phyloP scores from a whole-genome alignment of 1,284 basidiomycete species.

The Hypsizygus ulmarius region DNA sequence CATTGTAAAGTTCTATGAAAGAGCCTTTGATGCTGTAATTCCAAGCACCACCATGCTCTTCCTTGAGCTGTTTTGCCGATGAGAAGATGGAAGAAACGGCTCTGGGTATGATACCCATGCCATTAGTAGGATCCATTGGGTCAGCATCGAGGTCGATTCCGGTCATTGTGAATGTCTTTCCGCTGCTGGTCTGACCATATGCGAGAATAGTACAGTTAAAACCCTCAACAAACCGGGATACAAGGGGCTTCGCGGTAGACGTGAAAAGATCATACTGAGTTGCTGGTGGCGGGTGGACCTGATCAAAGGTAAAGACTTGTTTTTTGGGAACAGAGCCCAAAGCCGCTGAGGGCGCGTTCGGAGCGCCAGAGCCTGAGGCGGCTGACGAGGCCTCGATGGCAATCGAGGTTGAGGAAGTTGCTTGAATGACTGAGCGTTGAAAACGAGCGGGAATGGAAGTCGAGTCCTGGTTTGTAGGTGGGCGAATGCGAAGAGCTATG shows the following conservation, averaged over 20 bases:
- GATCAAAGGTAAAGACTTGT: conserved; percentile 91
- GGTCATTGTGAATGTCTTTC: conserved; percentile 98
- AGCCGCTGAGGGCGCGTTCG: conserved; percentile 46
- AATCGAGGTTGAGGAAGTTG: conserved; percentile 66
- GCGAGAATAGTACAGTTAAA: conserved; percentile 98
- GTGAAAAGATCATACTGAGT: conserved; percentile 86
- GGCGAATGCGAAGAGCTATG: conserved; percentile 89
- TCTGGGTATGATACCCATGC: conserved; percentile 93
- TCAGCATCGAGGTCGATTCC: conserved; percentile 84
- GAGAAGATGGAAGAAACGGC: conserved; percentile 92
- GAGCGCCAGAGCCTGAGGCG: conserved; percentile 39
- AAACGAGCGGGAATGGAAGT: conserved; percentile 89
- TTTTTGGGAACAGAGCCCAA: conserved; percentile 65
- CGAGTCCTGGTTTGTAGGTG: conserved; percentile 80
- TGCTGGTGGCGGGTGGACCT: conserved; percentile 82
- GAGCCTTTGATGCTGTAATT: conserved; percentile 77
- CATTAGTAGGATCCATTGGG: conserved; percentile 69
- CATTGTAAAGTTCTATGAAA: conserved; percentile 98
- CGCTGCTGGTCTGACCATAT: conserved; percentile 96
- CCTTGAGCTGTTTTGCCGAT: conserved; percentile 71
- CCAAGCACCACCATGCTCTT: conserved; percentile 72
- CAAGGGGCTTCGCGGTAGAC: conserved; percentile 79
- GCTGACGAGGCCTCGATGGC: conserved; percentile 67
- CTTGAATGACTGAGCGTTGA: conserved; percentile 85
- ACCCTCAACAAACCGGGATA: conserved; percentile 90